These are phyloP conservation scores for Blastobotrys petasosporus DNA, from an alignment of 1,139 yeast species.

Conservation along the genomic window DNA sequence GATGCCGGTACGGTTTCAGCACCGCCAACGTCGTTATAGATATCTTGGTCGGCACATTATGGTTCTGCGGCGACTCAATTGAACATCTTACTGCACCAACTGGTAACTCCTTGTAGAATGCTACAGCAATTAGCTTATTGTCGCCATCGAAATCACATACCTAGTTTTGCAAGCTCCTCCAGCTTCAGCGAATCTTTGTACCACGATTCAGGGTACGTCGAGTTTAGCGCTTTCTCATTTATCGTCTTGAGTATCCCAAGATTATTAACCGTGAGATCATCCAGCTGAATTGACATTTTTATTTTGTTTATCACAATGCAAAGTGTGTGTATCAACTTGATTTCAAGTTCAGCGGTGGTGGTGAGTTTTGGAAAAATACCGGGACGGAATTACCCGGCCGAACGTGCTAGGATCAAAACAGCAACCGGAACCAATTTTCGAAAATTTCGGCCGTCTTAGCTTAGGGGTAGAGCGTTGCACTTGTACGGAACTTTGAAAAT, in stretches of 20 bases:
- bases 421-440: neutral
- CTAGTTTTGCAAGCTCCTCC: conserved; percentile 30
- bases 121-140: conserved; percentile 28
- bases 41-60: conserved; percentile 42
- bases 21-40: conserved; percentile 66
- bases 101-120: conserved; percentile 58
- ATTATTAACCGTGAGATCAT: conserved; percentile 46
- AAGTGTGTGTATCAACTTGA: too few species aligned
- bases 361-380: too few species aligned
- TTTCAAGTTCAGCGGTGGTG: too few species aligned
- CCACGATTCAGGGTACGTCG: conserved; percentile 45
- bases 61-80: conserved; percentile 41
- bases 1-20: conserved; percentile 50
- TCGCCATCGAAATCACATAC: conserved; percentile 14
- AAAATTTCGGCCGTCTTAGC: conserved; percentile 44
- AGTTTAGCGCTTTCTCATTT: conserved; percentile 42
- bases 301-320: too few species aligned
- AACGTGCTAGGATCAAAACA: neutral
- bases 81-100: conserved; percentile 56
- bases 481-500: conserved; percentile 35
- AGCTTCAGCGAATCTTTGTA: conserved; percentile 40
- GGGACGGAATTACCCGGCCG: too few species aligned
- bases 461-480: conserved; percentile 63
- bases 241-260: conserved; percentile 45
- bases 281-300: conserved; percentile 30